Evolutionary conservation across 176 grass and related monocot species (phyloP).

Genomic region (Tillandsia leiboldiana): DNA sequence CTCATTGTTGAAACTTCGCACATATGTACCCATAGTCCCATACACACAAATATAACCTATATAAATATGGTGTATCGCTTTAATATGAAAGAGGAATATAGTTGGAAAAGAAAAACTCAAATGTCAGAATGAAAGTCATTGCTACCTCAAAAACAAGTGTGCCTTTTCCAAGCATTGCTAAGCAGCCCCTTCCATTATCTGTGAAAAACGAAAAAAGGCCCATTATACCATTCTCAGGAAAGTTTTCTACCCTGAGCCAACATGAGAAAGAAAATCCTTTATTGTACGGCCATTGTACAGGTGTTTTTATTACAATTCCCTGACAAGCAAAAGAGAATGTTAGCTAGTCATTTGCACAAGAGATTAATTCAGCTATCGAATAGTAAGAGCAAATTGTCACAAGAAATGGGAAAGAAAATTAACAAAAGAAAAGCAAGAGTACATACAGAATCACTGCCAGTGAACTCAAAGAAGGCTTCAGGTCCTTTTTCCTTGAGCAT

Average conservation of each 20-base stretch:
- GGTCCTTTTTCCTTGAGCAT: constrained; percentile 98
- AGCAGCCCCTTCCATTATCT: constrained; percentile 82
- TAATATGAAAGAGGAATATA: no score
- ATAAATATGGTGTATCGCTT: no score
- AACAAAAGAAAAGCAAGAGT: constrained; percentile 11
- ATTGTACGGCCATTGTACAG: constrained; percentile 87
- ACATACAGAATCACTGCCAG: constrained; percentile 78
- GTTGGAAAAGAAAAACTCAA: background rate
- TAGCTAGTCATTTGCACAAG: constrained; percentile 7
- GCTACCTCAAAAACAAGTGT: constrained; percentile 88
- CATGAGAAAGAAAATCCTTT: constrained; percentile 88
- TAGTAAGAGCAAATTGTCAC: background rate
- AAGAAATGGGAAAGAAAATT: background rate
- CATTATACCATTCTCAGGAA: constrained; percentile 78
- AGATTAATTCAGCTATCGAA: background rate
- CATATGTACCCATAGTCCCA: no score
- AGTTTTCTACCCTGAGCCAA: constrained; percentile 85
- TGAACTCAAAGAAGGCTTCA: constrained; percentile 96
- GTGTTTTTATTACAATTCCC: constrained; percentile 87
- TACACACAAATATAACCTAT: no score
- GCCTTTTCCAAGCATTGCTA: constrained; percentile 78
- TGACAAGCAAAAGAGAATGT: constrained; percentile 30
- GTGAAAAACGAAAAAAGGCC: constrained; percentile 94
- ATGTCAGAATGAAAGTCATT: background rate
- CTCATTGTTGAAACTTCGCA: no score